phyloP scores from a whole-genome alignment of 768 basidiomycete species.

The Termitomyces sp. region DNA sequence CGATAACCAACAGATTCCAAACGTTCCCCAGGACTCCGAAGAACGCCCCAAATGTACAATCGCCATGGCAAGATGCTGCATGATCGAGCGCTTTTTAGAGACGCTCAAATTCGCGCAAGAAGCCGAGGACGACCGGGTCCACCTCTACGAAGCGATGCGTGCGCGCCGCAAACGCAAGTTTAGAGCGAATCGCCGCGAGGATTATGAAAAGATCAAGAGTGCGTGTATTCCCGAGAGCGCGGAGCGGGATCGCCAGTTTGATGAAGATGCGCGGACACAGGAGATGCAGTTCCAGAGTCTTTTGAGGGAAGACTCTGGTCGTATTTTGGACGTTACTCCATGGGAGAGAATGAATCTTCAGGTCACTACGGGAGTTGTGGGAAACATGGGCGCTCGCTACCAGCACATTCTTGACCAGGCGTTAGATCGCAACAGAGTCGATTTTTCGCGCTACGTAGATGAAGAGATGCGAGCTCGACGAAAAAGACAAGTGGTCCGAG shows the following conservation, averaged over 20 bases:
- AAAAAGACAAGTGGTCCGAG: background rate
- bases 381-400: background rate
- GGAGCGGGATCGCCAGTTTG: background rate
- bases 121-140: background rate
- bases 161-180: background rate
- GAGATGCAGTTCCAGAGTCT: background rate
- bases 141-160: background rate
- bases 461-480: no score
- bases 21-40: background rate
- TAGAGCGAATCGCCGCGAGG: background rate
- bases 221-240: background rate
- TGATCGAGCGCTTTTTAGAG: background rate
- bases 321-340: background rate
- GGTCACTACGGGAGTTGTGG: background rate
- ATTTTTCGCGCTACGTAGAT: background rate
- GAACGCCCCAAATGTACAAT: no score
- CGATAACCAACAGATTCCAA: no score
- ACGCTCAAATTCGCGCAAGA: no score
- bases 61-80: background rate
- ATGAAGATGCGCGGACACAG: background rate
- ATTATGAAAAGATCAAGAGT: background rate
- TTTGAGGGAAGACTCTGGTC: background rate
- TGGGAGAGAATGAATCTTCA: background rate
- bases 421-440: background rate
- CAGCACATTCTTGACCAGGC: background rate